Evolutionary conservation across 2,329 filamentous ascomycete species (phyloP), one percentile per base, ranked within the genome.

Genomic region (Aspergillus brunneoviolaceus): DNA sequence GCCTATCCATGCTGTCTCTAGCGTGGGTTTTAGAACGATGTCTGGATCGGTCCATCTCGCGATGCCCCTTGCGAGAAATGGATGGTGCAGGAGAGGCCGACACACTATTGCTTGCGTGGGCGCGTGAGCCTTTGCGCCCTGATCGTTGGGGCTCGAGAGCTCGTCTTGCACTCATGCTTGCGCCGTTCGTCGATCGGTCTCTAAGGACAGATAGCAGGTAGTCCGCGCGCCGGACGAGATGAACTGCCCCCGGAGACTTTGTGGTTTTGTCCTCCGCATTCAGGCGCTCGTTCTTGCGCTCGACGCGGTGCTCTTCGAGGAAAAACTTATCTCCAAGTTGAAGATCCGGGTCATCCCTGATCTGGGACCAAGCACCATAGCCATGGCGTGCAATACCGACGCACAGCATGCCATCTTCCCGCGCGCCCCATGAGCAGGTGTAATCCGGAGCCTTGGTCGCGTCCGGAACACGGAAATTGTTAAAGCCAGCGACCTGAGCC

Each of bases 381-480:
- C 95, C 95, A 72, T 99, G 94, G 58, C 89, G 87, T 67, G 92
- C 88, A 65, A 99, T 96, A 61, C 95, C 95, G 47, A 98, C 86
- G 58, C 96, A 90, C 51, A 99, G 87, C 95, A 99, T 99, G 55
- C 92, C 95, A 73, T 99, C 95, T 76, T 99, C 95, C 62, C 90
- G 89, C 1, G 92, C 87, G 55, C 93, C 92, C 95, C 95, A 99
- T 27, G 90, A 82, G 71, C 92, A 97, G 49, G 88, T 91, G 77
- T 98, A 99, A 70, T 91, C 89, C 2, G 95, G 92, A 23, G 89
- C 87, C 74, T 99, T 99, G 12, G 91, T 93, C 2, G 95, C 95
- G 72, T 98, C 94, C 0, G 91, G 87, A 31, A 99, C 85, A 23
- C 93, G 89, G 78, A 97, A 99, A 50, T 85, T 89, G 67, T 83